A percentile compares a stretch with the other conserved stretches of the same genome.
Conservation (phyloP, 2,329 filamentous ascomycete species). For the Metarhizium brunneum region DNA sequence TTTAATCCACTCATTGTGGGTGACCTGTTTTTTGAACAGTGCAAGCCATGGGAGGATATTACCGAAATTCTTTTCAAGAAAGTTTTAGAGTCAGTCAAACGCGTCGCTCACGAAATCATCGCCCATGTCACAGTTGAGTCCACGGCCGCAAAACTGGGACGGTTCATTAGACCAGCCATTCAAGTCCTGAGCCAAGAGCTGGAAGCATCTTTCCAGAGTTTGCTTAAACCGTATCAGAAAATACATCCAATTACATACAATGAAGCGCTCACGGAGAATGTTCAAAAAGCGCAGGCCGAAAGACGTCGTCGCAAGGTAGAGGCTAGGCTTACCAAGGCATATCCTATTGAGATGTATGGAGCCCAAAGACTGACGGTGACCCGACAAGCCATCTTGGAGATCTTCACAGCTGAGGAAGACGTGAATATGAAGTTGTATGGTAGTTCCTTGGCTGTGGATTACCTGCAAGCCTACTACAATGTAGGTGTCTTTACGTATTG, state of each 20-base stretch:
- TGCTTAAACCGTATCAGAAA: constrained; percentile 33
- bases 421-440: constrained; percentile 1
- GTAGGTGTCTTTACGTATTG: constrained; percentile 9
- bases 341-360: constrained; percentile 1
- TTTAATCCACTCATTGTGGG: constrained; percentile 51
- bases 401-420: neutral
- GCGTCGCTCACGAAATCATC: constrained; percentile 1
- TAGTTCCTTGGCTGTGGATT: constrained; percentile 19
- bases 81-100: constrained; percentile 6
- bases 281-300: constrained; percentile 19
- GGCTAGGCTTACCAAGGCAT: neutral
- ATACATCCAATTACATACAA: constrained; percentile 46
- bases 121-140: constrained; percentile 10
- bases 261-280: constrained; percentile 30
- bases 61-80: constrained; percentile 16
- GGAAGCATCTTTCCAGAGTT: constrained; percentile 29
- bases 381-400: neutral
- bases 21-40: constrained; percentile 54
- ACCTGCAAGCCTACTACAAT: constrained; percentile 31
- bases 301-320: constrained; percentile 3
- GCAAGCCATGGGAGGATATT: constrained; percentile 40
- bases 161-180: constrained; percentile 10
- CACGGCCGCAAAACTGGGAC: constrained; percentile 8
- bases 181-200: constrained; percentile 15
- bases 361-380: neutral